A percentile compares a stretch with the other conserved stretches of the same genome.
Conservation (phyloP, 2,329 filamentous ascomycete genomes). For the Ophiostoma sp. region DNA sequence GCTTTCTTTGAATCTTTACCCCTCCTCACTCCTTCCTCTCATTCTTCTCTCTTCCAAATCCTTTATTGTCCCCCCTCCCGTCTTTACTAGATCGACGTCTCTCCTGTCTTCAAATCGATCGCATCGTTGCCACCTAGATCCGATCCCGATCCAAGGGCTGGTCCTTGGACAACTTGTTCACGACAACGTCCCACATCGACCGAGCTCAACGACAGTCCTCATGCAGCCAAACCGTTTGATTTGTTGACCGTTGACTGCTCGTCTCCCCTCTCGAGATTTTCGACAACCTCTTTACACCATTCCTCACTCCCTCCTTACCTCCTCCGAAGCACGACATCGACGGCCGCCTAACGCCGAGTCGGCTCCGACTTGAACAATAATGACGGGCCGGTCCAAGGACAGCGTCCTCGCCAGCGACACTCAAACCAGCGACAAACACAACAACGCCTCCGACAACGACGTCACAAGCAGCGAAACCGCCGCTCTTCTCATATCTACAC, state of each 20-base stretch:
- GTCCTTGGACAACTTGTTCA: background rate
- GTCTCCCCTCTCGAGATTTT: background rate
- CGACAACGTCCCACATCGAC: background rate
- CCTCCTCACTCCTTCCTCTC: background rate
- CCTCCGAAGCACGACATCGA: constrained; percentile 2
- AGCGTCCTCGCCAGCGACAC: constrained; percentile 3
- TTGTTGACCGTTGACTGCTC: background rate
- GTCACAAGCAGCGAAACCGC: background rate
- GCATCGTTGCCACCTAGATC: background rate
- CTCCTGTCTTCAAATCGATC: background rate
- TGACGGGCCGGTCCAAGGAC: background rate
- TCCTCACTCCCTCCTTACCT: background rate
- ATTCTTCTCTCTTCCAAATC: background rate
- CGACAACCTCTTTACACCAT: background rate
- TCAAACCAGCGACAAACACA: background rate
- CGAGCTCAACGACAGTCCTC: background rate
- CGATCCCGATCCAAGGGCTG: background rate
- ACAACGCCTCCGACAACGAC: background rate
- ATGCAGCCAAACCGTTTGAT: background rate
- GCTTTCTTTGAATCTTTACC: background rate
- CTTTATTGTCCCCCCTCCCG: no score
- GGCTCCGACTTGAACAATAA: constrained; percentile 11
- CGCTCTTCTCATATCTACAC: background rate
- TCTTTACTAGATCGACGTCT: background rate
- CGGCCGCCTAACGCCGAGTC: constrained; percentile 9